These are phyloP conservation scores for Theileria luwenshuni DNA, from an alignment of 169 alveolate genomes.

Conservation along the genomic window DNA sequence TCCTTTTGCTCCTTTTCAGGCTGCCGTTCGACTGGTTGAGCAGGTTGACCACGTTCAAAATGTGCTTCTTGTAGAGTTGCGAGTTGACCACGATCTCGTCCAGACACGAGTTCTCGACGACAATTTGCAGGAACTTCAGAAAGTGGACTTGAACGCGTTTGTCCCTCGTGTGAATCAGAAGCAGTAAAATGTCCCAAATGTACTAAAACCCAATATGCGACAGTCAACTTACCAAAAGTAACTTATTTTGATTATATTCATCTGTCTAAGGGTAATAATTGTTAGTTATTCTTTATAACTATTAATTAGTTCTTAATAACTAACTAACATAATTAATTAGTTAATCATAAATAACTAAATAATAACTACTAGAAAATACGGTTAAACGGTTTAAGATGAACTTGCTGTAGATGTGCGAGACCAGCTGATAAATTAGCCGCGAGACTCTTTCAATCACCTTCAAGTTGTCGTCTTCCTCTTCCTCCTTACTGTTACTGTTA, in stretches of 20 bases:
- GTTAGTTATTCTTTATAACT: neutral
- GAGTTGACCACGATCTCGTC: slow-evolving; percentile 69
- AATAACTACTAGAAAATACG: too few species aligned
- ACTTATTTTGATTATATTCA: neutral
- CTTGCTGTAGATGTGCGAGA: too few species aligned
- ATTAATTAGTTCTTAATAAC: neutral
- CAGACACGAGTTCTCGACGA: slow-evolving; percentile 65
- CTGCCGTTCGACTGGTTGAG: slow-evolving; percentile 63
- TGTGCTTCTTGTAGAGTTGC: slow-evolving; percentile 65
- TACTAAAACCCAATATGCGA: neutral
- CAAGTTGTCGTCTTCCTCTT: neutral
- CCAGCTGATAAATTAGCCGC: neutral
- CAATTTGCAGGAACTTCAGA: slow-evolving; percentile 38
- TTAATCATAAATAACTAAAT: neutral
- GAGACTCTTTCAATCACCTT: neutral
- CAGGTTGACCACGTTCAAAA: slow-evolving; percentile 59
- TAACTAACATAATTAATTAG: neutral
- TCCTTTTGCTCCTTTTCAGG: slow-evolving; percentile 24
- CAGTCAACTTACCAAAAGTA: neutral
- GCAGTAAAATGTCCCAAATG: slow-evolving; percentile 67
- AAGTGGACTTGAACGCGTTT: slow-evolving; percentile 61
- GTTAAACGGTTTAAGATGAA: too few species aligned
- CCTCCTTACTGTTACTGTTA: too few species aligned
- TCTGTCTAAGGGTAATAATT: neutral
- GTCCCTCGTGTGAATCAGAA: slow-evolving; percentile 63